Evolutionary conservation across 1,139 yeast genomes (phyloP).

Genomic region (Taphrina pruni): DNA sequence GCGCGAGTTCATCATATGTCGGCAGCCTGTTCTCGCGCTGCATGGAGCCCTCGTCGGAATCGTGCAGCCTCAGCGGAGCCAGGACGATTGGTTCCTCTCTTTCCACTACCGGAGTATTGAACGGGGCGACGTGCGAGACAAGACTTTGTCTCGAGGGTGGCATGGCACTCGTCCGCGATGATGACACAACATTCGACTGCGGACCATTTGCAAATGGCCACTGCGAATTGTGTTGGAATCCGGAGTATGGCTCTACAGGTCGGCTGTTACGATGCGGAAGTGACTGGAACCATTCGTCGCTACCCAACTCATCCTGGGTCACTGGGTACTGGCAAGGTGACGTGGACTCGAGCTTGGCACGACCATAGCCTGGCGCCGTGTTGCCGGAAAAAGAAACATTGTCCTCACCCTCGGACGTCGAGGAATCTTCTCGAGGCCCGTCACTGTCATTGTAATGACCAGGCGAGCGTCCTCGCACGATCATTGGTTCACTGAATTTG

Average conservation of each 20-base stretch:
- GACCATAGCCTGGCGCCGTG: not conserved
- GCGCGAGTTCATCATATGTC: constrained; percentile 8
- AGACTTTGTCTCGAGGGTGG: not conserved
- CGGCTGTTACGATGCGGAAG: not conserved
- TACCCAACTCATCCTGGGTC: not conserved
- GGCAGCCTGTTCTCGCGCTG: not conserved
- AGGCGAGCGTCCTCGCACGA: constrained; percentile 40
- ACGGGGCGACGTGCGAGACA: not conserved
- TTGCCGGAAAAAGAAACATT: not conserved
- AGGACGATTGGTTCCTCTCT: constrained; percentile 3
- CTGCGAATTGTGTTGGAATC: not conserved
- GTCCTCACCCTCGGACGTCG: constrained; percentile 2
- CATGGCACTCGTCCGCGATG: not conserved
- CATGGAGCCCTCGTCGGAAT: not conserved
- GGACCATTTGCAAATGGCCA: not conserved
- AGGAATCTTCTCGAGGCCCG: constrained; percentile 1
- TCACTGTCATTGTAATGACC: constrained; percentile 39
- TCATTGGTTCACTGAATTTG: constrained; percentile 37
- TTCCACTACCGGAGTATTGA: not conserved
- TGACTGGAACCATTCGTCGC: constrained; percentile 11
- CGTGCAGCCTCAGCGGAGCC: constrained; percentile 12
- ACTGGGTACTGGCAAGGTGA: not conserved
- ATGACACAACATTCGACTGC: not conserved
- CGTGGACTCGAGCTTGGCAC: not conserved
- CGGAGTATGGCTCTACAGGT: not conserved